Percentiles rank a stretch among this genome's conserved stretches.
These are phyloP conservation scores for Hericium erinaceus DNA, from an alignment of 768 basidiomycete genomes.

Conservation along the genomic window DNA sequence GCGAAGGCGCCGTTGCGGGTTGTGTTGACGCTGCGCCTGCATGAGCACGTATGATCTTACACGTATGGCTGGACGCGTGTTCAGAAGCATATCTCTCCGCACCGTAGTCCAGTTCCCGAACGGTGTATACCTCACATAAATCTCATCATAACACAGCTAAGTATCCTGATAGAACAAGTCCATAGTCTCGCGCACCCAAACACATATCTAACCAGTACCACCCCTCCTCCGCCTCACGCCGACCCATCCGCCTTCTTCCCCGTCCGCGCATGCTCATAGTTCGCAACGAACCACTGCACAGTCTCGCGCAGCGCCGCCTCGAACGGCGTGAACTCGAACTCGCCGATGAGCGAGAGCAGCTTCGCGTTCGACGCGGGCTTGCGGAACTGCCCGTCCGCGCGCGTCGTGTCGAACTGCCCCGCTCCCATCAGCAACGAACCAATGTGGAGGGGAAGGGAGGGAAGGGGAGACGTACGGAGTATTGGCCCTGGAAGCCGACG, in stretches of 20 bases:
- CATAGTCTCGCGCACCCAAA: too few relatives aligned
- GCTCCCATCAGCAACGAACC: background rate
- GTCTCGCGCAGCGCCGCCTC: slow-evolving; percentile 68
- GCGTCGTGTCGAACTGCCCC: slow-evolving; percentile 68
- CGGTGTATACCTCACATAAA: too few relatives aligned
- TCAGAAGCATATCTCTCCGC: too few relatives aligned
- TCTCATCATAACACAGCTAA: too few relatives aligned
- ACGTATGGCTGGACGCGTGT: too few relatives aligned
- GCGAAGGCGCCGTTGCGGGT: background rate
- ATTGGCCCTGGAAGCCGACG: slow-evolving; percentile 70
- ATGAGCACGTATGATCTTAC: background rate
- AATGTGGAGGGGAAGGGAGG: background rate
- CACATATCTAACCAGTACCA: too few relatives aligned
- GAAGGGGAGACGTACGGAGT: slow-evolving; percentile 38
- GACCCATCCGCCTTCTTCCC: slow-evolving; percentile 23
- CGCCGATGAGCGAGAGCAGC: slow-evolving; percentile 63
- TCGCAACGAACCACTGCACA: slow-evolving; percentile 82
- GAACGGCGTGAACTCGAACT: slow-evolving; percentile 89
- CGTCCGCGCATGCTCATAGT: slow-evolving; percentile 65
- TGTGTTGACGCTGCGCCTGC: background rate
- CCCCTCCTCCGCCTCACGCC: too few relatives aligned
- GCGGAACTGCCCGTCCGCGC: slow-evolving; percentile 90
- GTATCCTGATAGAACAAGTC: too few relatives aligned
- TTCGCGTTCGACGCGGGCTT: slow-evolving; percentile 95
- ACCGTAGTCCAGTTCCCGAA: too few relatives aligned